Evolutionary conservation across 768 basidiomycete species (phyloP), one percentile per base, ranked within the genome.

Genomic region (Dacryopinax primogenitus): DNA sequence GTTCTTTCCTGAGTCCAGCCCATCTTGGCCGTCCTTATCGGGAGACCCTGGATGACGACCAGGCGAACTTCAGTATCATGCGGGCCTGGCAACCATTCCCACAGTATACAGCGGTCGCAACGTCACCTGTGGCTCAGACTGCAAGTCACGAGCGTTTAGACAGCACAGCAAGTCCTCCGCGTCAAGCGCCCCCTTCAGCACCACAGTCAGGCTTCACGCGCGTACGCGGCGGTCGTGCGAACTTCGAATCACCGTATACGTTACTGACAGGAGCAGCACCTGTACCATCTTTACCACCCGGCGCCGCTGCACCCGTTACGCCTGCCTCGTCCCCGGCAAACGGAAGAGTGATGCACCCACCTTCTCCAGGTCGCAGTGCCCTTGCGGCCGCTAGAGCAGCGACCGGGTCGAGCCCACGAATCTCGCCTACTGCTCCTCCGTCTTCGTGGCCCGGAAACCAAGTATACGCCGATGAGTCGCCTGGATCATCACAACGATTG

Each of bases 1-100:
- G 62, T 16, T 61, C 36, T 36, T 18, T 37, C 6, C 45, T 58
- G 35, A 58, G 37, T 36, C 28, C 64, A 9, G 62, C 68, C 3
- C 66, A 63, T 44, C 41, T 65, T 26, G 41, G 64, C 15, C 66
- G 65, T 3, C 64, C 67, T 15, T 62, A 67, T 47, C 70, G 70
- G 33, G 33, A 67, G 37, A 67, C 67, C 28, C 65, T 67, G 34
- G 87, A 90, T 68, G 89, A 90, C 66, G 87, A 87, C 69, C 89
- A 89, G 68, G 80, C 77, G 64, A 80, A 78, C 18, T 87, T 90
- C 13, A 88, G 80, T 68, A 96, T 97, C 71, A 95, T 97, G 91
- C 87, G 86, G 41, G 90, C 94, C n/a, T 95, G 92, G 90, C 85
- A 87, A 68, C 83, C 86, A 32, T 88, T 83, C 77, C 83, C 83